phyloP scores from a whole-genome alignment of 1,284 basidiomycete genomes.

The Melampsora larici-populina region DNA sequence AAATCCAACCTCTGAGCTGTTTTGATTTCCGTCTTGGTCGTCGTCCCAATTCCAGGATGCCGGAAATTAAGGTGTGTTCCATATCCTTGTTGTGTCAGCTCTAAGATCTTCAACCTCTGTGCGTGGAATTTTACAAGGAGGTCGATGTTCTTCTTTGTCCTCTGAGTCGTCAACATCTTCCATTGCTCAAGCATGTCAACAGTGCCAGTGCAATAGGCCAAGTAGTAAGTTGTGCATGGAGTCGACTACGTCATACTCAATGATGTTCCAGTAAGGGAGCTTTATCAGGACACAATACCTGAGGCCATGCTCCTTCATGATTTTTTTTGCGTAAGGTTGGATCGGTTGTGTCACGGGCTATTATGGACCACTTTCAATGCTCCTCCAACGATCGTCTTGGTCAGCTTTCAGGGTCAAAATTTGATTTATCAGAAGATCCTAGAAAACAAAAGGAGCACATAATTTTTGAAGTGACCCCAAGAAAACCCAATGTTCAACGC shows the following conservation, averaged over 20 bases:
- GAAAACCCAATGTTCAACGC: slow-evolving; percentile 39
- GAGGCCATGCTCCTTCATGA: too few relatives aligned
- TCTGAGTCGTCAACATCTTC: slow-evolving; percentile 4
- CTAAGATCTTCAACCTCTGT: too few relatives aligned
- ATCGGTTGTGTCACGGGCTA: too few relatives aligned
- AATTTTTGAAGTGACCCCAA: not conserved
- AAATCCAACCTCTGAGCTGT: too few relatives aligned
- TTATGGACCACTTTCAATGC: too few relatives aligned
- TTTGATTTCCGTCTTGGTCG: too few relatives aligned
- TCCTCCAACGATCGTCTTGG: too few relatives aligned
- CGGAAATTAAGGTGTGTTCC: too few relatives aligned
- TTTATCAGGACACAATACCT: slow-evolving; percentile 21
- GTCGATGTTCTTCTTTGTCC: not conserved
- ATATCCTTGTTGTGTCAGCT: too few relatives aligned
- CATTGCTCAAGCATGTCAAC: slow-evolving; percentile 10
- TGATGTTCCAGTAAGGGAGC: slow-evolving; percentile 33
- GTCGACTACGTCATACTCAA: slow-evolving; percentile 33
- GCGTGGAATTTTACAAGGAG: not conserved
- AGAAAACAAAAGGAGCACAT: slow-evolving; percentile 43
- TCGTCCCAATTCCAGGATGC: too few relatives aligned
- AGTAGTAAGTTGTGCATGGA: slow-evolving; percentile 36
- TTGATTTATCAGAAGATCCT: not conserved
- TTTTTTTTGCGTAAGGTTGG: too few relatives aligned
- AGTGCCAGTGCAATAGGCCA: slow-evolving; percentile 20
- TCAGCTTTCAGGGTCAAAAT: not conserved